phyloP scores from a whole-genome alignment of 305 asterid genomes.

The Fraxinus angustifolia region DNA sequence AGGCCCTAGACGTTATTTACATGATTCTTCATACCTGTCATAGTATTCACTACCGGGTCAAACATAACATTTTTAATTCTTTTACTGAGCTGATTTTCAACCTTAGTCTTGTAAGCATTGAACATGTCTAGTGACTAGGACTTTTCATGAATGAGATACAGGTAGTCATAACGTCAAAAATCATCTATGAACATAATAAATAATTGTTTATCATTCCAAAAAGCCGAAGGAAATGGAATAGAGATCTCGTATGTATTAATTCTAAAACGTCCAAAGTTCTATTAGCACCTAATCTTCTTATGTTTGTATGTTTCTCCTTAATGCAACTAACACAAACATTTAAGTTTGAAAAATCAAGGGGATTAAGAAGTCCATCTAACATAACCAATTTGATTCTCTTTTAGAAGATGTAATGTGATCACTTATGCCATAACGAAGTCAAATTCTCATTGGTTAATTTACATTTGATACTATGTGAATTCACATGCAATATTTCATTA shows the following conservation, averaged over 20 bases:
- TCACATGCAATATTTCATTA: background rate
- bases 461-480: background rate
- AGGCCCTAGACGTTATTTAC: too few species aligned
- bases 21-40: too few species aligned
- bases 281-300: background rate
- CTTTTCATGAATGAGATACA: too few species aligned
- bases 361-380: background rate
- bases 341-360: background rate
- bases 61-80: too few species aligned
- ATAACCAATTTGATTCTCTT: background rate
- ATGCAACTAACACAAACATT: background rate
- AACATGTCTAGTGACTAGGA: too few species aligned
- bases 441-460: background rate
- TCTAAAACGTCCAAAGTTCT: background rate
- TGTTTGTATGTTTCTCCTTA: background rate
- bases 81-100: too few species aligned
- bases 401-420: background rate
- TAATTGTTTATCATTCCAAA: background rate
- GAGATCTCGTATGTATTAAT: background rate
- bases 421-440: background rate
- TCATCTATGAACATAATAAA: too few species aligned
- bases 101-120: too few species aligned
- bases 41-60: too few species aligned
- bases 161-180: too few species aligned
- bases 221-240: background rate